Base-by-base conservation (phyloP, 2,329 filamentous ascomycete genomes). In the Parascedosporium putredinis region DNA sequence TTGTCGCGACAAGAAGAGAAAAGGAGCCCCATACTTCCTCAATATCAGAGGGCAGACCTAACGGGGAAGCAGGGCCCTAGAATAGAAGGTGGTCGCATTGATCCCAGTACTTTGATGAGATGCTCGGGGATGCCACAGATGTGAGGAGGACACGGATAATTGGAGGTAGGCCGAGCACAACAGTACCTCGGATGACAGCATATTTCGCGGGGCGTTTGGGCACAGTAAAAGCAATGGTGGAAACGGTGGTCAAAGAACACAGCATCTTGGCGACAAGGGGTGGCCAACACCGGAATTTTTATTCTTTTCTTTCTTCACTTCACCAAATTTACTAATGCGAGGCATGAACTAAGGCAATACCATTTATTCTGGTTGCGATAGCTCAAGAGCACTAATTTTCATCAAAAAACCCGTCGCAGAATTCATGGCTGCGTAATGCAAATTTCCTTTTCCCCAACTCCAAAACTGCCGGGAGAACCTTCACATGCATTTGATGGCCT, bases 401-500 rank as follows among this genome's bases (percentile, higher is more conserved):
- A 23, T 25, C 16, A 24, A 33, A 40, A 43, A 31, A 29, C n/a
- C 36, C 40, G 25, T 50, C 14, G 43, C 22, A 42, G 43, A 16
- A 23, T 23, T 27, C 4, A 36, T 45, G 24, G 34, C 47, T 43
- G 25, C 38, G 36, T 29, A 50, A 50, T 34, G 47, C 47, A 50
- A 46, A n/a, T 49, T 45, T 50, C 40, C 47, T 43, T 44, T 36
- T 31, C 47, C 47, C 47, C 27, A 50, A 43, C 36, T 38, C 46
- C 18, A 48, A n/a, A 25, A 34, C 46, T 24, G 33, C 46, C 31
- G 33, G 33, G 46, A 40, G 24, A 23, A 34, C 33, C 46, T 9
- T 48, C 46, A 50, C 12, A 23, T 27, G 20, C 36, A 31, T 44
- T 45, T 40, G 34, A 20, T 20, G 20, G 23, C 29, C 8, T 16